Evolutionary conservation across 2,329 filamentous ascomycete species (phyloP).

Genomic region (Alternaria panax): DNA sequence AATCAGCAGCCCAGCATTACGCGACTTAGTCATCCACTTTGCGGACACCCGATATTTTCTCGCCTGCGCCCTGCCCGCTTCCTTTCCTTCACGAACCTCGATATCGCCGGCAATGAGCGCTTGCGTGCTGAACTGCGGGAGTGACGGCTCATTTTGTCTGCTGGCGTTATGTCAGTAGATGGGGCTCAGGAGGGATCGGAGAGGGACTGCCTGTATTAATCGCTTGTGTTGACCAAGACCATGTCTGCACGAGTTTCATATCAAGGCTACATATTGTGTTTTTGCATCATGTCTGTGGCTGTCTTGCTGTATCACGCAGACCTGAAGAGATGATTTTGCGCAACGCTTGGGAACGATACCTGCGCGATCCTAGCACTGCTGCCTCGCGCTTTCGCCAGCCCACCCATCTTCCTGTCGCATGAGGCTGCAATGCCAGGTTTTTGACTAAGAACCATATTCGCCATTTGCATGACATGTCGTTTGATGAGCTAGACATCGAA

Average conservation of each 20-base stretch:
- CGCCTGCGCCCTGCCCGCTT: slow-evolving; percentile 25
- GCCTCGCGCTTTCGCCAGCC: neutral
- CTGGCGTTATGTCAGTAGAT: slow-evolving; percentile 52
- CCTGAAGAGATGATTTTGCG: neutral
- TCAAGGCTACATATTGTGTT: slow-evolving; percentile 57
- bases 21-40: slow-evolving; percentile 38
- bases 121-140: slow-evolving; percentile 45
- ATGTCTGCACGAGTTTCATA: slow-evolving; percentile 61
- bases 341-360: neutral
- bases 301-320: neutral
- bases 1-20: slow-evolving; percentile 31
- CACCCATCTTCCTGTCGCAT: neutral
- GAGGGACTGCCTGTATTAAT: slow-evolving; percentile 62
- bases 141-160: slow-evolving; percentile 44
- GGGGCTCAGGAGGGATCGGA: slow-evolving; percentile 51
- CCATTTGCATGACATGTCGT: neutral
- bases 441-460: neutral
- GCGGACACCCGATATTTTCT: slow-evolving; percentile 43
- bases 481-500: neutral
- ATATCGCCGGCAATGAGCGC: slow-evolving; percentile 49
- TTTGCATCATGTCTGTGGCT: neutral
- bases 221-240: slow-evolving; percentile 54
- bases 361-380: neutral
- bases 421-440: neutral
- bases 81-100: slow-evolving; percentile 48